Evolutionary conservation across 768 basidiomycete genomes (phyloP), one percentile per base, ranked within the genome.

Genomic region (Russula virescens): DNA sequence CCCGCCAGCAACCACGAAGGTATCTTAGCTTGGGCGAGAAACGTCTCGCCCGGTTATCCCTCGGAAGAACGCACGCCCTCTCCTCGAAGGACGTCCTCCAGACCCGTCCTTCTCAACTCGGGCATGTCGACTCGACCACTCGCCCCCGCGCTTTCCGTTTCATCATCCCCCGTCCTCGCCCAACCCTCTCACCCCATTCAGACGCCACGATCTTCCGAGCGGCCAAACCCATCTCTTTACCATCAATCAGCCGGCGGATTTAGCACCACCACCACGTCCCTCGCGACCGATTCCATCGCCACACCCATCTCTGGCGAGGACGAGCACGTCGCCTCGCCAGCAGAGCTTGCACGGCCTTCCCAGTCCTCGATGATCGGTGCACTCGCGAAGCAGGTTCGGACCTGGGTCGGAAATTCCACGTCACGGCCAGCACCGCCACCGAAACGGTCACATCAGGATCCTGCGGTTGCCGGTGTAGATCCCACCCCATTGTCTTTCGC

Each of bases 11-110:
- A 76, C 58, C 63, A 68, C 45, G 75, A 73, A 23, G 79, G 78
- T 54, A 84, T 85, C 60, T 66, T 72, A 16, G 80, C 80, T 0
- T 66, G 76, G 79, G 62, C 71, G 53, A 72, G 25, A 73, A 73
- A 65, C 67, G 70, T 66, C 60, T 65, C 68, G 55, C 71, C 62
- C 50, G 70, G 63, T 60, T 66, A 56, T 54, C 71, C n/a, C 64
- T 68, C 46, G 26, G 72, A 58, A 34, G 57, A 55, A 28, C 62
- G 62, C 23, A 63, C 69, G 21, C 55, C 68, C 21, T 67, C 54
- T 19, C 48, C 28, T n/a, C 61, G 61, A 21, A 52, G 52, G 19
- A 45, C 47, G 23, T n/a, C 48, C 8, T 47, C 57, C 31, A 38
- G 62, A 50, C 63, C 60, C 19, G 45, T 50, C 34, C 61, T 57